These are phyloP conservation scores for Neolentinus lepideus DNA, from an alignment of 1,284 basidiomycete species.

Conservation along the genomic window DNA sequence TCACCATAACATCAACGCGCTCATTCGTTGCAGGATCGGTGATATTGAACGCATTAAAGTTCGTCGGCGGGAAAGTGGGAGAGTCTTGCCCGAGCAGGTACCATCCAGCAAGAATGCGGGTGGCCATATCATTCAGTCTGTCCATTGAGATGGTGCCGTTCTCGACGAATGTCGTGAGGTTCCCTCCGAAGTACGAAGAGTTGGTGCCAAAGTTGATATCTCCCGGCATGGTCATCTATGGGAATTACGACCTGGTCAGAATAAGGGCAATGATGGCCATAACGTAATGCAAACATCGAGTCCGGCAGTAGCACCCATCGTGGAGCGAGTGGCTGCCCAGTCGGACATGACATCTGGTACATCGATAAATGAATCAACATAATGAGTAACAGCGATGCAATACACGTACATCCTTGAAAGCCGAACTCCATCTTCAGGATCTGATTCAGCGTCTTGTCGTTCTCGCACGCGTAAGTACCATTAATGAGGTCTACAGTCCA, in stretches of 20 bases:
- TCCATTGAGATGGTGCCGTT: constrained; percentile 29
- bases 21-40: not conserved
- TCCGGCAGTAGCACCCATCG: constrained; percentile 32
- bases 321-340: constrained; percentile 27
- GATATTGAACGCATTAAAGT: constrained; percentile 43
- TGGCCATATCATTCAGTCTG: constrained; percentile 63
- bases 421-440: constrained; percentile 52
- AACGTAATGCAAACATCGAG: constrained; percentile 30
- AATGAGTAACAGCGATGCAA: not conserved
- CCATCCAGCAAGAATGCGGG: constrained; percentile 56
- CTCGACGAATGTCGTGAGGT: constrained; percentile 40
- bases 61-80: constrained; percentile 46
- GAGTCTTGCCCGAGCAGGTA: constrained; percentile 49
- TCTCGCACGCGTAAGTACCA: constrained; percentile 46
- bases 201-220: constrained; percentile 32
- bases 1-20: not conserved
- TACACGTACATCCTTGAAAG: constrained; percentile 42
- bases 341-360: constrained; percentile 13
- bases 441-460: constrained; percentile 44
- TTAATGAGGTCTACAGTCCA: constrained; percentile 34
- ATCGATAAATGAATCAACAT: constrained; percentile 17
- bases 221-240: constrained; percentile 3
- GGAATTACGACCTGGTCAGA: not conserved
- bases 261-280: not conserved
- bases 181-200: constrained; percentile 44